phyloP scores from a whole-genome alignment of 106 monocot genomes.

The Dioscorea zingiberensis region DNA sequence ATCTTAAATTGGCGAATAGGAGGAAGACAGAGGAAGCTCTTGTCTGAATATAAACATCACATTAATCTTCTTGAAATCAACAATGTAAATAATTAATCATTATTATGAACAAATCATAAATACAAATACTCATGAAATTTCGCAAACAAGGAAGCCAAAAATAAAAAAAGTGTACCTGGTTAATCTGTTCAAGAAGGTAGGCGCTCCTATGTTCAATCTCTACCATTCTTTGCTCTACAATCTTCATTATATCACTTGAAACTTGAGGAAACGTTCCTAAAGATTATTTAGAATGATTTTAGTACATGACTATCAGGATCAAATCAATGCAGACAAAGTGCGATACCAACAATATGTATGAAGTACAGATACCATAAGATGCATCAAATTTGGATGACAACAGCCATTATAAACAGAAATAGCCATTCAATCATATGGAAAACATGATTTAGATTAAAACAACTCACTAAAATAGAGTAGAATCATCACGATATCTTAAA shows the following conservation, averaged over 20 bases:
- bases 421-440: background rate
- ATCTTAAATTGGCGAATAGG: background rate
- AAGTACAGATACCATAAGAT: too few species aligned
- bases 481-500: background rate
- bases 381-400: too few species aligned
- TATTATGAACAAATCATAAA: background rate
- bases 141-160: too few species aligned
- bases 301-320: background rate
- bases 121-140: background rate
- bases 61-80: background rate
- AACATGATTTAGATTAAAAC: background rate
- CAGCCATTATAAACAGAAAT: background rate
- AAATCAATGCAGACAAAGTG: background rate
- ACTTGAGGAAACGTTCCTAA: conserved; percentile 17
- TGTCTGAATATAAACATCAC: background rate
- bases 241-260: conserved; percentile 29
- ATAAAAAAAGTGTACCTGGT: conserved; percentile 33
- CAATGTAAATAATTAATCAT: background rate
- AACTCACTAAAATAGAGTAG: too few species aligned
- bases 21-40: background rate
- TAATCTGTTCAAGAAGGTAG: conserved; percentile 43
- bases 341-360: background rate
- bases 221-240: conserved; percentile 59
- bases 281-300: background rate
- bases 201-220: conserved; percentile 41